A percentile compares a stretch with the other conserved stretches of the same genome.
Evolutionary conservation across 1,139 yeast species (phyloP).

Genomic region (Pneumocystis wakefieldiae): DNA sequence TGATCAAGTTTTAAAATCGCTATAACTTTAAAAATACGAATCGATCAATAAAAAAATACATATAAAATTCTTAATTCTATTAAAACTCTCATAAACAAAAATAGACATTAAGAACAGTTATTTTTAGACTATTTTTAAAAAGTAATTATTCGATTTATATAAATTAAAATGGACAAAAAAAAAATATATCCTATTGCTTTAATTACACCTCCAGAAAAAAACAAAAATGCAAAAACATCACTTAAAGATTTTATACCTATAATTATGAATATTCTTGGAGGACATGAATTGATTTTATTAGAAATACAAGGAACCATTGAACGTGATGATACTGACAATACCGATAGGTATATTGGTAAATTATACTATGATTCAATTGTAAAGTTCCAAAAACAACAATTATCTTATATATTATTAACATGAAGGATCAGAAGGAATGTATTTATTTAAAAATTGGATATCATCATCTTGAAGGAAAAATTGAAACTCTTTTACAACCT

Average conservation of each 20-base stretch:
- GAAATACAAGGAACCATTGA: slow-evolving; percentile 11
- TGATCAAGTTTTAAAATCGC: no score
- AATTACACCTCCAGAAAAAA: neutral
- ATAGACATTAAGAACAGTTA: neutral
- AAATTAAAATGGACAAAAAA: neutral
- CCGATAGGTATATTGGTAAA: neutral
- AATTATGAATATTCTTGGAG: neutral
- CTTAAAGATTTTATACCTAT: neutral
- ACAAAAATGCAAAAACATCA: neutral
- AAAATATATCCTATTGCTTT: neutral
- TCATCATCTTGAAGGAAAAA: slow-evolving; percentile 10
- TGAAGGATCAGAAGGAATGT: slow-evolving; percentile 5
- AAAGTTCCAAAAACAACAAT: neutral
- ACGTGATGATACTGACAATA: slow-evolving; percentile 3
- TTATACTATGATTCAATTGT: neutral
- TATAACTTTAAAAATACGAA: no score
- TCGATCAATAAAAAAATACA: no score
- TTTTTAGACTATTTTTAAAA: neutral
- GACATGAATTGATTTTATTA: slow-evolving; percentile 6
- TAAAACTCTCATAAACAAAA: no score
- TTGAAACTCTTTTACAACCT: slow-evolving; percentile 7
- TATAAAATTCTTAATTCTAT: no score
- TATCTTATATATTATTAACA: neutral
- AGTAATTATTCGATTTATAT: neutral
- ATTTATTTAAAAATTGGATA: slow-evolving; percentile 10